Conservation (phyloP, 2,329 filamentous ascomycete genomes). For the Colletotrichum shisoi region DNA sequence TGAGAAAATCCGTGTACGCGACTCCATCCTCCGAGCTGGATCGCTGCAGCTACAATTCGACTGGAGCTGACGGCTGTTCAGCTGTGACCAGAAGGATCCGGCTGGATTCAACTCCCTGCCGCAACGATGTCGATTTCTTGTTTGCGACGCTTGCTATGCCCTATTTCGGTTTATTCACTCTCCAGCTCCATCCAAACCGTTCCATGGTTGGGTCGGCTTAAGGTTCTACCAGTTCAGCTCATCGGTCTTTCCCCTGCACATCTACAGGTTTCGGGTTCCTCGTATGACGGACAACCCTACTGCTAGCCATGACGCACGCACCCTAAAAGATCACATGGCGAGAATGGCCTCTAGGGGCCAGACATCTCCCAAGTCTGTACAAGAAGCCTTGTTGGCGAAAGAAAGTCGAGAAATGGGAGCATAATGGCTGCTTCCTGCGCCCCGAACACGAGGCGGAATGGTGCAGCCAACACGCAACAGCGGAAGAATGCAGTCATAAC, state of each 20-base stretch:
- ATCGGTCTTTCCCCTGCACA: background rate
- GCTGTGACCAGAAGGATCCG: background rate
- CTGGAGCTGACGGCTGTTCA: background rate
- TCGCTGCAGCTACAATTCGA: background rate
- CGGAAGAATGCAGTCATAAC: background rate
- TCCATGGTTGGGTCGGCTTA: background rate
- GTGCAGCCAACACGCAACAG: conserved; percentile 3
- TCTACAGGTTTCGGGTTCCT: background rate
- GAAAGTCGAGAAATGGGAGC: background rate
- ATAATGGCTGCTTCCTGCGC: background rate
- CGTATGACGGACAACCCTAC: too few species aligned
- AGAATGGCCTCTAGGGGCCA: background rate
- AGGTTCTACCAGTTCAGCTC: background rate
- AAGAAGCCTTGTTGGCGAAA: background rate
- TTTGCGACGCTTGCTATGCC: background rate
- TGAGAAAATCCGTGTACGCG: background rate
- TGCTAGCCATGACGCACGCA: background rate
- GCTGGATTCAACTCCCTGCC: background rate
- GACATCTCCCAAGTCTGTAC: too few species aligned
- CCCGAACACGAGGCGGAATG: conserved; percentile 2
- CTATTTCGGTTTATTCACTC: background rate
- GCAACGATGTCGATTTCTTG: background rate
- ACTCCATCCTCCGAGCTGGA: background rate
- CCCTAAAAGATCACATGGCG: background rate
- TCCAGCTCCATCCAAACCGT: background rate